Evolutionary conservation across 2,329 filamentous ascomycete genomes (phyloP).

Genomic region (Pseudogymnoascus sp.): DNA sequence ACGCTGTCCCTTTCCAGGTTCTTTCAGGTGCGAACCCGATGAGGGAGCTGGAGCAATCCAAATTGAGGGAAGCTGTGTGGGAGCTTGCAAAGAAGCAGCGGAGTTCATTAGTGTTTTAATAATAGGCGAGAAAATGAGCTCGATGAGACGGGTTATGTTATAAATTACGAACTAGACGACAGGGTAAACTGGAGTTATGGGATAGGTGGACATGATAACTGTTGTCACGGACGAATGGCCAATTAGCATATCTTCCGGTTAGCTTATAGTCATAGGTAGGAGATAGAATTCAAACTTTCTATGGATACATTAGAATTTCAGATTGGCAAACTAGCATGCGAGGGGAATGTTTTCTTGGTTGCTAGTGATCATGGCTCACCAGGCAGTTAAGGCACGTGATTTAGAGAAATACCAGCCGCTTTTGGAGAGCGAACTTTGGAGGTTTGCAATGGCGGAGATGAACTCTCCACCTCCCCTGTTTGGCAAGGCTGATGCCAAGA

Average conservation of each 20-base stretch:
- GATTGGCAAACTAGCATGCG: neutral
- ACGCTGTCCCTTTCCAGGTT: conserved; percentile 35
- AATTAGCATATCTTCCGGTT: neutral
- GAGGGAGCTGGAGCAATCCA: neutral
- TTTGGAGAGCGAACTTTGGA: neutral
- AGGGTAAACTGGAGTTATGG: neutral
- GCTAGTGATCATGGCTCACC: neutral
- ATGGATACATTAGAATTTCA: neutral
- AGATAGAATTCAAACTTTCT: neutral
- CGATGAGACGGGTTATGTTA: neutral
- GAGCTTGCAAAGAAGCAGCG: neutral
- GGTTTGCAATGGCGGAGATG: neutral
- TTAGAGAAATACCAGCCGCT: neutral
- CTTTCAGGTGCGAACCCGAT: neutral
- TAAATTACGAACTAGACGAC: neutral
- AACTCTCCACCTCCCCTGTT: neutral
- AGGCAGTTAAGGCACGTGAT: neutral
- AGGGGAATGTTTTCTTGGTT: neutral
- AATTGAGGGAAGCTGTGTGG: neutral
- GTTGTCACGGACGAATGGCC: neutral
- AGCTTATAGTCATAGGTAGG: neutral
- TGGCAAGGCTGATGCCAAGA: neutral
- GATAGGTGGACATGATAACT: neutral
- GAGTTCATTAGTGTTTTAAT: neutral
- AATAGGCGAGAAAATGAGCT: too few relatives aligned